Conservation (phyloP, 192 early-diverging fungal species). For the Gamsiella multidivaricata region DNA sequence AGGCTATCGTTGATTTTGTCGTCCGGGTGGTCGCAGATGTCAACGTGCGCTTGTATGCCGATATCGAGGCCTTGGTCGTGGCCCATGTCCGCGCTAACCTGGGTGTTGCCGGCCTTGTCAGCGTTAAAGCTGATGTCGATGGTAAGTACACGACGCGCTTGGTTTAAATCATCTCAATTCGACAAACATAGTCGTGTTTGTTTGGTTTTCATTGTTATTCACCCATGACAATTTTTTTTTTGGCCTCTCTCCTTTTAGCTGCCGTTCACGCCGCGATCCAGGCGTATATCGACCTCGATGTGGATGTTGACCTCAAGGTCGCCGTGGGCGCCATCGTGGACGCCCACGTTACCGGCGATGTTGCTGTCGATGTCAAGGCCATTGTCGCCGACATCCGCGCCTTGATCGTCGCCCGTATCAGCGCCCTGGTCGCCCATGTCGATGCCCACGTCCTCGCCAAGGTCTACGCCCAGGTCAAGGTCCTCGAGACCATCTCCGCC, state of each 20-base stretch:
- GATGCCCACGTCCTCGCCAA: neutral
- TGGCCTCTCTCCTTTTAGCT: no score
- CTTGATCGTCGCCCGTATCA: neutral
- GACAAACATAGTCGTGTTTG: no score
- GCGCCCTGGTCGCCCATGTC: slow-evolving; percentile 4
- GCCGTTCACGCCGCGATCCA: no score
- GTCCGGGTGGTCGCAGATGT: neutral
- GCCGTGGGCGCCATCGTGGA: neutral
- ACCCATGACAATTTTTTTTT: no score
- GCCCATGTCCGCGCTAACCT: neutral
- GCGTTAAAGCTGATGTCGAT: neutral
- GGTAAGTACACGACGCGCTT: no score
- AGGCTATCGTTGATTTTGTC: neutral
- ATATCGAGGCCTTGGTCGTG: neutral
- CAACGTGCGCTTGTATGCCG: neutral
- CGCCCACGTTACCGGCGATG: neutral
- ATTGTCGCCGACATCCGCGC: neutral
- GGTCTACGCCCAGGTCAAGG: neutral
- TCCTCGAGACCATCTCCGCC: neutral
- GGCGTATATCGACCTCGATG: neutral
- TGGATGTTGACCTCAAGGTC: neutral
- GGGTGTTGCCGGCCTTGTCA: neutral
- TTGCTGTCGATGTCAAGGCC: slow-evolving; percentile 2
- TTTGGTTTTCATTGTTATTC: no score
- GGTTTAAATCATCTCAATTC: no score